phyloP scores from a whole-genome alignment of 768 basidiomycete genomes.

The Tricholoma sp. region DNA sequence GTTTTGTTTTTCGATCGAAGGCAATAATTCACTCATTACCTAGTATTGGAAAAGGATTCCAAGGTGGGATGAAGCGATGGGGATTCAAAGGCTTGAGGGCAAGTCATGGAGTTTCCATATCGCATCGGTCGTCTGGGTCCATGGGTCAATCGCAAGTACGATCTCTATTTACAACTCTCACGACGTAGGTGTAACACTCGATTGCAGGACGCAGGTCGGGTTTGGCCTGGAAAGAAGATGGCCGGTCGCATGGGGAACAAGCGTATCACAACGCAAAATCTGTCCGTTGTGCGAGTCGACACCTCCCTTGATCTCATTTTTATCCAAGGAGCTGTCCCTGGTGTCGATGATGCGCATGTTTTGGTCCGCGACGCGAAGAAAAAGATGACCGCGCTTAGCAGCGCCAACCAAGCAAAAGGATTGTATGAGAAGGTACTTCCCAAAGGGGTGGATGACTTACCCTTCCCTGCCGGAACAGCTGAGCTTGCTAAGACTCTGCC shows the following conservation, averaged over 20 bases:
- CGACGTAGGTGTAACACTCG: not conserved
- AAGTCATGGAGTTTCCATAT: constrained; percentile 93
- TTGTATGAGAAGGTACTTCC: constrained; percentile 75
- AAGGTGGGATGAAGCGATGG: constrained; percentile 96
- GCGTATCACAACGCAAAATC: constrained; percentile 81
- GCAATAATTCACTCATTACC: not conserved
- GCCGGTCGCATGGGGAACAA: constrained; percentile 87
- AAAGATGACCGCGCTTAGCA: constrained; percentile 60
- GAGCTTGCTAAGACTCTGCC: constrained; percentile 68
- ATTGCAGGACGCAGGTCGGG: constrained; percentile 87
- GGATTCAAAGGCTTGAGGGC: constrained; percentile 88
- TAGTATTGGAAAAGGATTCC: constrained; percentile 96
- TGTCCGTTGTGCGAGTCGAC: constrained; percentile 87
- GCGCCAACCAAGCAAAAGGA: constrained; percentile 64
- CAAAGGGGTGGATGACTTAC: constrained; percentile 77
- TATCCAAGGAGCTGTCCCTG: constrained; percentile 89
- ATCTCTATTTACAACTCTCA: not conserved
- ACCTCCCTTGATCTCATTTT: constrained; percentile 81
- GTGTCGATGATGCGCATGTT: constrained; percentile 84
- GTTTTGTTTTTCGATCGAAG: not conserved
- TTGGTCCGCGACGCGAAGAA: constrained; percentile 87
- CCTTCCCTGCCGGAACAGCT: constrained; percentile 87
- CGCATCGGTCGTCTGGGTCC: constrained; percentile 89
- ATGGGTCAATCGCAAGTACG: constrained; percentile 92
- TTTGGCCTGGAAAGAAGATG: constrained; percentile 99